Evolutionary conservation across 2,329 filamentous ascomycete species (phyloP).

Genomic region (Fusarium oxysporum): DNA sequence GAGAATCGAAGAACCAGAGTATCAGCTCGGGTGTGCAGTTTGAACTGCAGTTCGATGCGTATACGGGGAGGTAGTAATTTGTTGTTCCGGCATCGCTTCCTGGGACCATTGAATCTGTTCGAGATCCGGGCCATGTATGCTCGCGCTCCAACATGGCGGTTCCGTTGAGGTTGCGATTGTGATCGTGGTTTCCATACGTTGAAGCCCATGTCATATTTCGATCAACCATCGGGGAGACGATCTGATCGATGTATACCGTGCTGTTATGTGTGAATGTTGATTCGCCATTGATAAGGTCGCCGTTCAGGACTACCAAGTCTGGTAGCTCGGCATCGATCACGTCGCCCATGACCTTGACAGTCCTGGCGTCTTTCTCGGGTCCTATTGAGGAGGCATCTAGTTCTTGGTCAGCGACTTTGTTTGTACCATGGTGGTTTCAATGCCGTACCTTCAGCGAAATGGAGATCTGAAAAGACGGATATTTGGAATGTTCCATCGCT

Average conservation of each 20-base stretch:
- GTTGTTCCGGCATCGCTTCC: conserved; percentile 49
- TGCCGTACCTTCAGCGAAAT: conserved; percentile 29
- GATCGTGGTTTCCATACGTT: conserved; percentile 78
- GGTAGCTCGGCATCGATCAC: conserved; percentile 53
- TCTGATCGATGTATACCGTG: conserved; percentile 66
- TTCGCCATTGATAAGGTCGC: conserved; percentile 76
- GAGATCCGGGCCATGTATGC: conserved; percentile 37
- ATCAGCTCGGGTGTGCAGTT: conserved; percentile 56
- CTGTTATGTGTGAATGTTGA: conserved; percentile 64
- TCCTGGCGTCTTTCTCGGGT: conserved; percentile 52
- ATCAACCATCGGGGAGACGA: conserved; percentile 67
- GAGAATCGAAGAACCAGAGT: conserved; percentile 77
- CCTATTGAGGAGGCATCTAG: conserved; percentile 41
- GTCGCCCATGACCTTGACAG: conserved; percentile 50
- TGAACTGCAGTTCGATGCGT: conserved; percentile 46
- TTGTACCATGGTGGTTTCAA: fast-evolving
- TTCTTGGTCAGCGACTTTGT: not conserved
- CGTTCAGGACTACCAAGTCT: conserved; percentile 74
- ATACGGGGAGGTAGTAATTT: conserved; percentile 59
- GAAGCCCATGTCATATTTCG: conserved; percentile 70
- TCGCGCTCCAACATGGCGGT: conserved; percentile 40
- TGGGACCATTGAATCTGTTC: conserved; percentile 42
- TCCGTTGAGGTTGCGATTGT: conserved; percentile 59
- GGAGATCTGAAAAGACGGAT: conserved; percentile 34
- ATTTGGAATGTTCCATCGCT: conserved; percentile 32